phyloP scores from a whole-genome alignment of 371 early-diverging fungal species.

The Fennellomyces sp. region DNA sequence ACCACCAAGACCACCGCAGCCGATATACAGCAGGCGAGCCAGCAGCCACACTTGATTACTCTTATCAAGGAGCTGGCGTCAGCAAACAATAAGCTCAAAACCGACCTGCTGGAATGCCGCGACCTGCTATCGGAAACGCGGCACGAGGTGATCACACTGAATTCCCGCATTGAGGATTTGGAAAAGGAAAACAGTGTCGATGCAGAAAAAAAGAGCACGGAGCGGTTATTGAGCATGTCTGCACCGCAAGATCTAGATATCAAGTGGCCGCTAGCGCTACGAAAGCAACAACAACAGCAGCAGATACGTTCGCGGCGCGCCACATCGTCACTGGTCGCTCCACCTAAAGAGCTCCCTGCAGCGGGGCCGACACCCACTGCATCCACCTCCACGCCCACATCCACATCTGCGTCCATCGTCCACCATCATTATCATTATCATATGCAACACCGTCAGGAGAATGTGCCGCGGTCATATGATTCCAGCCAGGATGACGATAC shows the following conservation, averaged over 20 bases:
- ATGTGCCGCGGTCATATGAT: not conserved
- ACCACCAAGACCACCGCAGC: not conserved
- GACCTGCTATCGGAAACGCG: conserved; percentile 36
- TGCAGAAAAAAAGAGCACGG: not conserved
- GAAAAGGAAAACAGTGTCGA: conserved; percentile 7
- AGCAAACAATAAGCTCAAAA: conserved; percentile 46
- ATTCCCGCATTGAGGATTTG: conserved; percentile 21
- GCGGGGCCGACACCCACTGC: conserved; percentile 16
- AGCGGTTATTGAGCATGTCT: conserved; percentile 14
- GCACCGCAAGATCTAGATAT: conserved; percentile 16
- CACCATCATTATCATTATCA: conserved; percentile 52
- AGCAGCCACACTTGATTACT: conserved; percentile 20
- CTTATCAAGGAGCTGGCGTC: conserved; percentile 49
- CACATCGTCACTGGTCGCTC: not conserved
- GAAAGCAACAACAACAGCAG: conserved; percentile 10
- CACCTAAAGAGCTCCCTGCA: not conserved
- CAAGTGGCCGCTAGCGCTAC: not conserved
- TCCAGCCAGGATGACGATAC: not conserved
- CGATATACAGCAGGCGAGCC: not conserved
- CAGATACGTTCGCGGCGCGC: conserved; percentile 10
- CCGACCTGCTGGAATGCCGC: conserved; percentile 38
- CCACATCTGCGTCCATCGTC: conserved; percentile 23
- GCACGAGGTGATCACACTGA: conserved; percentile 28
- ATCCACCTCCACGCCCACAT: conserved; percentile 15
- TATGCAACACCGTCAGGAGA: conserved; percentile 16